Conservation (phyloP, 2,329 filamentous ascomycete genomes). For the Ophiosphaerella herpotricha region DNA sequence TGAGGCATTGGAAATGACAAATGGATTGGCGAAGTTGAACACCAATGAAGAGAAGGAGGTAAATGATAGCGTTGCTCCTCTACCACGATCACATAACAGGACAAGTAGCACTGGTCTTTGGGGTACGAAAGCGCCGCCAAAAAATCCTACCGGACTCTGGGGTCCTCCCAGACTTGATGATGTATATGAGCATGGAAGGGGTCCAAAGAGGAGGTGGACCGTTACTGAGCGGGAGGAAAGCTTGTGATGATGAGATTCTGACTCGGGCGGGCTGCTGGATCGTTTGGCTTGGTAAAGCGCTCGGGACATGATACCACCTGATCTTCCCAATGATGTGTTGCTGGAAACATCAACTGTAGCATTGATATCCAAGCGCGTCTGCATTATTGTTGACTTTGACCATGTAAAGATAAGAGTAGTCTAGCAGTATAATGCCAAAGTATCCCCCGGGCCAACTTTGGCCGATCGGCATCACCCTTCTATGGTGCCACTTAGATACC, state of each 20-base stretch:
- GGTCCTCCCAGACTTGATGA: constrained; percentile 44
- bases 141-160: constrained; percentile 48
- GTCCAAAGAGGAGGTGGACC: constrained; percentile 52
- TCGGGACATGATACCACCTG: not conserved
- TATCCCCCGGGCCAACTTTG: not conserved
- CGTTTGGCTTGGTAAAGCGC: not conserved
- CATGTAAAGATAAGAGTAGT: not conserved
- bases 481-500: not conserved
- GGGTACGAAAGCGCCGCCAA: constrained; percentile 24
- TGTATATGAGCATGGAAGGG: constrained; percentile 43
- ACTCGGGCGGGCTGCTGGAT: too few species aligned
- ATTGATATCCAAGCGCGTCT: not conserved
- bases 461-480: not conserved
- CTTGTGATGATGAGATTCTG: not conserved
- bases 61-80: constrained; percentile 37
- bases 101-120: constrained; percentile 30
- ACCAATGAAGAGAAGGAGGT: constrained; percentile 37
- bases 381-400: not conserved
- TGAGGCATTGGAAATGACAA: constrained; percentile 9
- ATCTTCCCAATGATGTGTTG: too few species aligned
- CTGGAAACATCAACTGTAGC: too few species aligned
- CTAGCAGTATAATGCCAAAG: too few species aligned
- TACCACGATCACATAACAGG: constrained; percentile 25
- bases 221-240: constrained; percentile 41
- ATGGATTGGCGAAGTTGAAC: constrained; percentile 15